These are phyloP conservation scores for Lachnellula occidentalis DNA, from an alignment of 2,329 filamentous ascomycete genomes.

Conservation along the genomic window DNA sequence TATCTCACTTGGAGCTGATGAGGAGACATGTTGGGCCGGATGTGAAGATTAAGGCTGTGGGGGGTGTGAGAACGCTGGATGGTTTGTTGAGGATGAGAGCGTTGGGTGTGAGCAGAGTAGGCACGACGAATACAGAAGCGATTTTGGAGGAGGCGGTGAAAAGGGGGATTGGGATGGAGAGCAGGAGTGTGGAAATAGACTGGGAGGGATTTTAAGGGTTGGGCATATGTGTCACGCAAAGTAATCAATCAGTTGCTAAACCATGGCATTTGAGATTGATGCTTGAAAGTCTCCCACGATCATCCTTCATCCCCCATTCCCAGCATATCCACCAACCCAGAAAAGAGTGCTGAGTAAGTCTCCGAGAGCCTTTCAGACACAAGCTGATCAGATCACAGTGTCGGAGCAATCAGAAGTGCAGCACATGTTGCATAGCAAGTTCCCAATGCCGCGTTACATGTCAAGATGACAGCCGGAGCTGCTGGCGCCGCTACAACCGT, in stretches of 20 bases:
- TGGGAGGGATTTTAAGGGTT: neutral
- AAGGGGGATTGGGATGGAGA: conserved; percentile 39
- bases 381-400: conserved; percentile 20
- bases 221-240: too few species aligned
- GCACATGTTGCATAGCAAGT: conserved; percentile 42
- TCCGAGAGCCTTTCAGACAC: too few species aligned
- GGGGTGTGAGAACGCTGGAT: conserved; percentile 51
- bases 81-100: conserved; percentile 49
- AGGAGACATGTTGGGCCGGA: conserved; percentile 36
- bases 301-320: too few species aligned
- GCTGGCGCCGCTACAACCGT: conserved; percentile 31
- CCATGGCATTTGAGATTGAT: too few species aligned
- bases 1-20: conserved; percentile 49
- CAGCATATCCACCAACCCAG: too few species aligned
- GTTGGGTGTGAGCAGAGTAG: conserved; percentile 50
- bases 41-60: conserved; percentile 53
- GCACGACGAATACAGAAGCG: conserved; percentile 47
- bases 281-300: too few species aligned
- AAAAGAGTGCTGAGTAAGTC: too few species aligned
- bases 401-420: conserved; percentile 31
- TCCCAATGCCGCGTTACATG: conserved; percentile 42
- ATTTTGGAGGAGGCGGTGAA: conserved; percentile 50
- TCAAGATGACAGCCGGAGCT: conserved; percentile 37
- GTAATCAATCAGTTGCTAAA: too few species aligned
- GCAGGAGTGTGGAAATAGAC: conserved; percentile 13